A percentile compares a stretch with the other conserved stretches of the same genome.
Conservation (phyloP, 164 flowering plant genomes). For the Stephania cephalantha region DNA sequence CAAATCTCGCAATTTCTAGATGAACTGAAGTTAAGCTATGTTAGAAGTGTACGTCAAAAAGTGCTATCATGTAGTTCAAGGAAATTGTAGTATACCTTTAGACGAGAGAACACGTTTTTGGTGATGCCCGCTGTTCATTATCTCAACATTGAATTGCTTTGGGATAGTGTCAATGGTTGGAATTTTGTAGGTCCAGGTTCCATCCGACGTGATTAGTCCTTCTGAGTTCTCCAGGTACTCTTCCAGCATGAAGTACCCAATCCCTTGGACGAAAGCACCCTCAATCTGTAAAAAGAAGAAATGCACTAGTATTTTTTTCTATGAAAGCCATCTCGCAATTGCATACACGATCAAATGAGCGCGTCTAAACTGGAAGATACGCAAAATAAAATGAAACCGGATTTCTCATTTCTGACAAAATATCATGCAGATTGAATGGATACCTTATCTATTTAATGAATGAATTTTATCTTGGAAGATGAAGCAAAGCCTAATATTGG, state of each 20-base stretch:
- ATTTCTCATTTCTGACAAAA: background rate
- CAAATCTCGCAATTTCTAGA: background rate
- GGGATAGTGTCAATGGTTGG: conserved; percentile 88
- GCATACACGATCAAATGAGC: background rate
- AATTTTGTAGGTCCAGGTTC: conserved; percentile 91
- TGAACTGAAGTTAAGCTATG: background rate
- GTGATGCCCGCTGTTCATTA: conserved; percentile 72
- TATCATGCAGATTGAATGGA: background rate
- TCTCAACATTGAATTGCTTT: conserved; percentile 66
- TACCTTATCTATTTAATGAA: background rate
- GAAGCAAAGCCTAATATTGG: background rate
- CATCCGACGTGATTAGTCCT: conserved; percentile 50
- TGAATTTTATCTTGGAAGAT: background rate
- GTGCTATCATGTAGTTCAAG: background rate
- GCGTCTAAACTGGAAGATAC: background rate
- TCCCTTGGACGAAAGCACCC: conserved; percentile 93
- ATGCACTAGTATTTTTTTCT: background rate
- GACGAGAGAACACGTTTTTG: conserved; percentile 76
- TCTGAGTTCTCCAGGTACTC: conserved; percentile 57
- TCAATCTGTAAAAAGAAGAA: conserved; percentile 51
- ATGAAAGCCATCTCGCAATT: background rate
- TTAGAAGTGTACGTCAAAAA: background rate
- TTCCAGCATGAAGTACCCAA: conserved; percentile 85
- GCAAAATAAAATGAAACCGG: background rate
- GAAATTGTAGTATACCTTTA: conserved; percentile 43